Base-by-base conservation (phyloP, 2,329 filamentous ascomycete genomes). In the Epichloe sylvatica region DNA sequence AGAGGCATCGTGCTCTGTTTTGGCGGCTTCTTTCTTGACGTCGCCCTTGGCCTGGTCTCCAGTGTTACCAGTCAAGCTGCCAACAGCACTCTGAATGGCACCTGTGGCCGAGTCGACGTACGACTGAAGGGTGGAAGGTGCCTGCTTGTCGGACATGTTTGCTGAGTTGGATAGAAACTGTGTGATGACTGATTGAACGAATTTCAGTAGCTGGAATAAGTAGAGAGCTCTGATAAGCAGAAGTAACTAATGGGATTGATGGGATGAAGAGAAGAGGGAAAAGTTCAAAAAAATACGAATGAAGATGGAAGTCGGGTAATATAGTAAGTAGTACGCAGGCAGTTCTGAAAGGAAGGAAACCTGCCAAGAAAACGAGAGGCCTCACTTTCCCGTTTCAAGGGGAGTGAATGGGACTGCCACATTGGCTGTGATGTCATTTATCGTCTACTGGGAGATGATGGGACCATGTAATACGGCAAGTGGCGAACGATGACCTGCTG, bases 91-190 rank as follows among this genome's bases (percentile, higher is more conserved):
- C 69, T 94, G 87, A 47, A 82, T 77, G 49, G 81, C 73, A 57
- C 86, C 86, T 37, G 80, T 75, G 60, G 84, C 85, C 13, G 77
- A 77, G 75, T 90, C 83, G 58, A 86, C 63, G 69, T 82, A 83
- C 51, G 86, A 84, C 74, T 91, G 78, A 62, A 90, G 75, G 55
- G 89, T 92, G 54, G 87, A 94, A 57, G 83, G 57, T 46, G 55
- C 50, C 39, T 49, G 51, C 50, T 62, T 59, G 55, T 63, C 61
- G 55, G 60, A 55, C 61, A 66, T 62, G 38, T 36, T 51, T 46
- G 17, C 15, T 43, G 17, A 3, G 19, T 1, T 30, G 35, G 15
- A 34, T 37, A 23, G 25, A 9, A 36, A 36, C 3, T 33, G 9
- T 23, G 21, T 25, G 37, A 4, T 30, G 8, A 21, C 13, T 19